Evolutionary conservation across 1,284 basidiomycete genomes (phyloP).

Genomic region (Phylloporus sp.): DNA sequence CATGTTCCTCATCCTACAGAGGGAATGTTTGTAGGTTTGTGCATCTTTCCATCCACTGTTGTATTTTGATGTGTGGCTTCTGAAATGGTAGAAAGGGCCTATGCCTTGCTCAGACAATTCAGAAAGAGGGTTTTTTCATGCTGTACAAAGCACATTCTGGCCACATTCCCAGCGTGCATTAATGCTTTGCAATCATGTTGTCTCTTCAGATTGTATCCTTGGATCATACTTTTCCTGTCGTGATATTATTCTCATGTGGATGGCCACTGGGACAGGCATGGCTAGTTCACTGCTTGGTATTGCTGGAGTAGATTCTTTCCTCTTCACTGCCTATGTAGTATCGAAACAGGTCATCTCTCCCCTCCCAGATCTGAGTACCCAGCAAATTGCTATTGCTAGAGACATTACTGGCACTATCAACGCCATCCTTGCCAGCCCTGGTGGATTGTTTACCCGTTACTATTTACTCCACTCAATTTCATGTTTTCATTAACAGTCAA

Average conservation of each 20-base stretch:
- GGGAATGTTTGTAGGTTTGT: conserved; percentile 80
- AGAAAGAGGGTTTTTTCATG: conserved; percentile 89
- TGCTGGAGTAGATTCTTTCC: conserved; percentile 93
- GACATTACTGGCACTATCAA: conserved; percentile 92
- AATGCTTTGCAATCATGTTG: background rate
- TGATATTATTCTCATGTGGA: background rate
- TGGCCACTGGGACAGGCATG: conserved; percentile 68
- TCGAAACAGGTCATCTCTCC: conserved; percentile 88
- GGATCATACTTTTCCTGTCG: background rate
- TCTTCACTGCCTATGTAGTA: conserved; percentile 89
- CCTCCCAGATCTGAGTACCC: conserved; percentile 79
- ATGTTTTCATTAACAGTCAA: conserved; percentile 57
- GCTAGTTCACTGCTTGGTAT: conserved; percentile 92
- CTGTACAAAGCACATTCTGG: conserved; percentile 74
- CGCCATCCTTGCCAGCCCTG: conserved; percentile 86
- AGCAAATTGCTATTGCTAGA: conserved; percentile 85
- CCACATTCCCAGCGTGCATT: background rate
- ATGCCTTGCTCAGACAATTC: conserved; percentile 77
- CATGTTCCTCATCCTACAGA: conserved; percentile 43
- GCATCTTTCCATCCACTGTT: background rate
- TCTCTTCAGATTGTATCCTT: background rate
- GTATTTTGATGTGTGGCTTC: background rate
- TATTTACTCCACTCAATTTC: background rate
- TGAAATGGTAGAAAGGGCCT: conserved; percentile 74
- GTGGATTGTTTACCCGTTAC: conserved; percentile 43